These are phyloP conservation scores for Lactarius evosmus DNA, from an alignment of 768 basidiomycete genomes.

Conservation along the genomic window DNA sequence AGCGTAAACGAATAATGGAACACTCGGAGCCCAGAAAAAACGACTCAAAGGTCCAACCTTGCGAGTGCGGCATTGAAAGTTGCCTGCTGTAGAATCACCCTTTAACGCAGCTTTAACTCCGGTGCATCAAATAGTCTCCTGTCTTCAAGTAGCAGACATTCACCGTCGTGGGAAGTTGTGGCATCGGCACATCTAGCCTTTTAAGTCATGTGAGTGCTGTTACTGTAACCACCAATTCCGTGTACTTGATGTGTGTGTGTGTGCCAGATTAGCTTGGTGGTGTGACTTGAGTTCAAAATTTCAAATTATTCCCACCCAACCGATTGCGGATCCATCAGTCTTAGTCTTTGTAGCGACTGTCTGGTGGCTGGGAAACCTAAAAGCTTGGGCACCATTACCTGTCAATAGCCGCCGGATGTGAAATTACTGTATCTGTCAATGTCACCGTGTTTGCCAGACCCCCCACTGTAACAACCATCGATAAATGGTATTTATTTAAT, in stretches of 20 bases:
- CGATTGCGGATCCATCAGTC: background rate
- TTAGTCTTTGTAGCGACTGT: background rate
- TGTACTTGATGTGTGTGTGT: background rate
- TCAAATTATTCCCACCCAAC: background rate
- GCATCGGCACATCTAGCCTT: background rate
- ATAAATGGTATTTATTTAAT: background rate
- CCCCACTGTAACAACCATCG: background rate
- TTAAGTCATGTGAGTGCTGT: background rate
- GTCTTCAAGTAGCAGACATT: too few relatives aligned
- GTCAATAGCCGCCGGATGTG: background rate
- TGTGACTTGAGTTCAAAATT: background rate
- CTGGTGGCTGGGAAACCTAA: background rate
- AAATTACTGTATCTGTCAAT: background rate
- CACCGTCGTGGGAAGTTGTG: background rate
- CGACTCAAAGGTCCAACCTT: background rate
- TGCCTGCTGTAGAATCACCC: background rate
- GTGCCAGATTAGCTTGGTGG: background rate
- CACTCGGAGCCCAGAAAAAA: background rate
- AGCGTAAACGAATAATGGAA: background rate
- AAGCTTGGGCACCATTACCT: background rate
- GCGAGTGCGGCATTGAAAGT: background rate
- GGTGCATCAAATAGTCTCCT: background rate
- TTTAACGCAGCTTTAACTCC: background rate
- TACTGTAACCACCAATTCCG: background rate
- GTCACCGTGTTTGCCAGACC: background rate